Base-by-base conservation (phyloP, 164 flowering plant species). In the Umbilicus rupestris region DNA sequence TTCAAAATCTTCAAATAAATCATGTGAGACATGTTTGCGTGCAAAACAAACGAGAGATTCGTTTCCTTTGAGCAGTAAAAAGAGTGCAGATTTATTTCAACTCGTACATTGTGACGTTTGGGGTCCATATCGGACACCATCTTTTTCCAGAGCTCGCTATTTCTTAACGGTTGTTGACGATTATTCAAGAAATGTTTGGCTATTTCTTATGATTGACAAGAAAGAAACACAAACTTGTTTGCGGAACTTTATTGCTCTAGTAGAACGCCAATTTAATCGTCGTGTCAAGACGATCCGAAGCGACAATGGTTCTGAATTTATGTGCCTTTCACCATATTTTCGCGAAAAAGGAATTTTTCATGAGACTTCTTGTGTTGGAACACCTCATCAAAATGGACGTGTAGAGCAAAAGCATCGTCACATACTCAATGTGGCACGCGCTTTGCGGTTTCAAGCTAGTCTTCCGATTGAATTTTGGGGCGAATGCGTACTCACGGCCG, bases 381-480 rank as follows among this genome's bases (percentile, higher is more conserved):
- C 63, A 4, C 63, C 63, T 1, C 63, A 59, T 28, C 63, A 59
- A 59, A 59, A 59, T 31, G 33, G 19, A 20, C 62, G 62, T 8
- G 62, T 20, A 20, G 62, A 57, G 29, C 62, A 28, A 5, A 57
- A 57, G 14, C 62, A 57, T 57, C 62, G 33, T 3, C 62, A 57
- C 15, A 9, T 57, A 1, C 62, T 57, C 4, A 57, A 57, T 57
- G 33, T 57, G 20, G 62, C 62, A 24, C 62, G 62, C 15, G 17
- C 62, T 28, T 17, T 59, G 33, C 35, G 63, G 5, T 59, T 59
- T 59, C 63, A 59, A 59, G 19, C 63, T 9, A 16, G 17, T 7
- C 14, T 59, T 16, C 63, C 63, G 6, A 59, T 59, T 5, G 14
- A 17, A 12, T 59, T 59, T 59, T 59, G 63, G 63, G 63, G 63